Percentiles rank a stretch among this genome's conserved stretches.
Evolutionary conservation across 352 stramenopile species (phyloP).

Genomic region (Phytophthora sp.): DNA sequence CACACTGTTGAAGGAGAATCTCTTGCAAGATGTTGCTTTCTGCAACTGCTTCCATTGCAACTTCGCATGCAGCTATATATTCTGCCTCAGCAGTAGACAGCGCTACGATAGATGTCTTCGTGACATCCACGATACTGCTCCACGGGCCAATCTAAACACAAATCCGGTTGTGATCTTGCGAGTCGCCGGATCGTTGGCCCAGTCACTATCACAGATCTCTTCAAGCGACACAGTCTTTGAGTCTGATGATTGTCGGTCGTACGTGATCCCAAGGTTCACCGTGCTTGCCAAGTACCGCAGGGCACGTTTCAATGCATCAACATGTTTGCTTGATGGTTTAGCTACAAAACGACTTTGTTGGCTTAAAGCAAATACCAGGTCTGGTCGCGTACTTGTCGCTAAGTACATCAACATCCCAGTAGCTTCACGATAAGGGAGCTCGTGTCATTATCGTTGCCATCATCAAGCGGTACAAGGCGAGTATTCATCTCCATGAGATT

Average conservation of each 20-base stretch:
- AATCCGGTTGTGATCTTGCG: slow-evolving; percentile 12
- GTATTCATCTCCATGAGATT: slow-evolving; percentile 7
- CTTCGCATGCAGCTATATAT: slow-evolving; percentile 9
- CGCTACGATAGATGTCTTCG: background rate
- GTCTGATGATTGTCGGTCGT: background rate
- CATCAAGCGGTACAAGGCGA: background rate
- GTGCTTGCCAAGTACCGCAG: slow-evolving; percentile 6
- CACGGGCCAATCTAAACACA: slow-evolving; percentile 1
- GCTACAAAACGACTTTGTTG: slow-evolving; percentile 21
- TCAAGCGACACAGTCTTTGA: background rate
- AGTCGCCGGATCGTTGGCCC: slow-evolving; percentile 3
- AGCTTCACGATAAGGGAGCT: background rate
- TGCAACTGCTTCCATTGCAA: slow-evolving; percentile 2
- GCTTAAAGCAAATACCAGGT: slow-evolving; percentile 27
- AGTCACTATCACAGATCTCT: slow-evolving; percentile 15
- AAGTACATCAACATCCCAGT: background rate
- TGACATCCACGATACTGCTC: background rate
- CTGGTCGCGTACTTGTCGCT: slow-evolving; percentile 11
- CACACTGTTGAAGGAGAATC: background rate
- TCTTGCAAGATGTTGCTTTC: slow-evolving; percentile 11
- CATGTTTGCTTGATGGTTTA: background rate
- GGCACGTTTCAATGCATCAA: slow-evolving; percentile 4
- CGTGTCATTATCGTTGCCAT: background rate
- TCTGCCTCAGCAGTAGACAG: slow-evolving; percentile 3
- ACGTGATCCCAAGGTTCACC: background rate